Evolutionary conservation across 2,329 filamentous ascomycete species (phyloP).

Genomic region (Colletotrichum sublineola): DNA sequence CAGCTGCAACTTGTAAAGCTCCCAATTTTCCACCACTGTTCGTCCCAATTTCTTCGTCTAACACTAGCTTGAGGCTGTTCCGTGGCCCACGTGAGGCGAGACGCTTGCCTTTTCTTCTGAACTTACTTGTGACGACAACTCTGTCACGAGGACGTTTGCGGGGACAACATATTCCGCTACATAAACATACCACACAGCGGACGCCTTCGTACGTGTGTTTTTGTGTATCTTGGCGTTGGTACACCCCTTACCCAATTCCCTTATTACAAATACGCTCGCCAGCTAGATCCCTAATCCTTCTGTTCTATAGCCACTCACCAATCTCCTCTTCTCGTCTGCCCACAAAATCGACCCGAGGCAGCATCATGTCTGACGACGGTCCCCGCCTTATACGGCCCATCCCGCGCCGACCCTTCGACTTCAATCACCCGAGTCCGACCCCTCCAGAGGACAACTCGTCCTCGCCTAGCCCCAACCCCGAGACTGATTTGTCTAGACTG

Average conservation of each 20-base stretch:
- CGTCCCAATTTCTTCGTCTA: conserved; percentile 28
- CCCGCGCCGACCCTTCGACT: conserved; percentile 78
- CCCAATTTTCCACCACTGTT: conserved; percentile 9
- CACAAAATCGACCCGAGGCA: conserved; percentile 24
- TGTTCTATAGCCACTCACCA: background rate
- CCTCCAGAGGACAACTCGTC: conserved; percentile 56
- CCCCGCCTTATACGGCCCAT: conserved; percentile 76
- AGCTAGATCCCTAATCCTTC: conserved; percentile 3
- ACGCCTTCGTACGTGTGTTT: background rate
- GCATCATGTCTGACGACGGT: conserved; percentile 56
- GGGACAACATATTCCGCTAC: conserved; percentile 3
- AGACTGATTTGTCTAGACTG: conserved; percentile 51
- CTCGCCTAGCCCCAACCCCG: conserved; percentile 59
- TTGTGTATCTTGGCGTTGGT: conserved; percentile 8
- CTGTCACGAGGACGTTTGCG: conserved; percentile 9
- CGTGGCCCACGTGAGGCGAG: conserved; percentile 33
- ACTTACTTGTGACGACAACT: conserved; percentile 29
- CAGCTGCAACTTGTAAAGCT: background rate
- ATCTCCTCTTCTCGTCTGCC: background rate
- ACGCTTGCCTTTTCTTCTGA: conserved; percentile 35
- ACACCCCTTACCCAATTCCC: background rate
- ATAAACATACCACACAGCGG: conserved; percentile 1
- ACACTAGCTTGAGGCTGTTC: conserved; percentile 9
- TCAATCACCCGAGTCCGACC: conserved; percentile 63
- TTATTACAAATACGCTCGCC: conserved; percentile 12